Conservation (phyloP, 345 rosid species). For the Lumnitzera littorea region DNA sequence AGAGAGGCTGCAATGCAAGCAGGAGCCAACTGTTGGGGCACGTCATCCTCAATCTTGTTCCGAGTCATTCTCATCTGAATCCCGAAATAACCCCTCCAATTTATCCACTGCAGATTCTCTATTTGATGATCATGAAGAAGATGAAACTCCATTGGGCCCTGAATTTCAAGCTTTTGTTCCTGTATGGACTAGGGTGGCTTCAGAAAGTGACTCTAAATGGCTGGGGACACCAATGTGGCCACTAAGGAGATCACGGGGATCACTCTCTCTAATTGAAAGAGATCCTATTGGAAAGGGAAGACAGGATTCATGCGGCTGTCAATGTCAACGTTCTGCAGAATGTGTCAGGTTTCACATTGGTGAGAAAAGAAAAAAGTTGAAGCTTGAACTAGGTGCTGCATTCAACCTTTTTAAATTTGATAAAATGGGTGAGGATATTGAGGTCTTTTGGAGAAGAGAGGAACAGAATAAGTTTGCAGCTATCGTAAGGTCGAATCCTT, state of each 20-base stretch:
- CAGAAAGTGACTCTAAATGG: conserved; percentile 63
- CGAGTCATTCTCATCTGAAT: conserved; percentile 7
- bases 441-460: conserved; percentile 19
- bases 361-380: conserved; percentile 57
- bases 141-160: conserved; percentile 36
- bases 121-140: conserved; percentile 13
- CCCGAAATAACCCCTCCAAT: conserved; percentile 4
- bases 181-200: conserved; percentile 43
- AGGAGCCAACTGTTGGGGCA: conserved; percentile 14
- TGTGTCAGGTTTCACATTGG: conserved; percentile 66
- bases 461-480: conserved; percentile 30
- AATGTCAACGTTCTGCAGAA: conserved; percentile 34
- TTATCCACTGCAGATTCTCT: conserved; percentile 7
- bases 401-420: conserved; percentile 56
- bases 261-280: conserved; percentile 9
- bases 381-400: conserved; percentile 46
- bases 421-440: conserved; percentile 13
- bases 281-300: conserved; percentile 57
- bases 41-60: conserved; percentile 6
- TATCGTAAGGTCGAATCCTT: conserved; percentile 18
- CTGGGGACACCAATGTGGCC: conserved; percentile 60
- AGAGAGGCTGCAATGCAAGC: conserved; percentile 21
- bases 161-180: conserved; percentile 61
- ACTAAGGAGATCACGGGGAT: conserved; percentile 8
- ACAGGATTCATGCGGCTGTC: conserved; percentile 45